Base-by-base conservation (phyloP, 257 asterid genomes). In the Nicotiana noctiflora region DNA sequence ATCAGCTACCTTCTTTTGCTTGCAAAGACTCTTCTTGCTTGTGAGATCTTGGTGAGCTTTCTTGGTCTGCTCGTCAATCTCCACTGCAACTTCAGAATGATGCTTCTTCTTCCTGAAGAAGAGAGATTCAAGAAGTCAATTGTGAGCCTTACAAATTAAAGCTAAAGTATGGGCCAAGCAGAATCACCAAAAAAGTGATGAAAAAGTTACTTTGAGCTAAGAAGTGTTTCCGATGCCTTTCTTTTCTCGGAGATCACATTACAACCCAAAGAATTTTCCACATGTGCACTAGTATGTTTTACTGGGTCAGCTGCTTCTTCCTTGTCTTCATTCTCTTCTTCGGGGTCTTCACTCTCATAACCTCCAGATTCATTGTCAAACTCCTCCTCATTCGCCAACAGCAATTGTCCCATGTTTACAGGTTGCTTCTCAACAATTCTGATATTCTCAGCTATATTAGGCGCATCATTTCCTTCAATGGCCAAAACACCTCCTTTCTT, bases 351-450 rank as follows among this genome's bases (percentile, higher is more conserved):
- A 85, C 91, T 90, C 84, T 88, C 89, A 83, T 84, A 89, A 19
- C 92, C 95, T 57, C 93, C 92, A 80, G 86, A 88, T 83, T 89
- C 95, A 68, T 90, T 84, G 83, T 81, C 97, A 88, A 92, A 92
- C 86, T 88, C 97, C 83, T 88, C 91, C 82, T 88, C 91, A 82
- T 87, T 91, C 12, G 91, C 89, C 85, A 96, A 85, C 83, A 88
- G 92, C 87, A 94, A 65, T 51, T 84, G 81, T 64, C 89, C 87
- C 4, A 25, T 82, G 77, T 77, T 76, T 70, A 84, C 88, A 65
- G 87, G 82, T 80, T 86, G 91, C 80, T 84, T 87, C 88, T 86
- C 89, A 81, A 80, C 78, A 57, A 72, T 87, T 86, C 82, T 88
- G 90, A 85, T 32, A 72, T 84, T 86, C 79, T 63, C 85, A 67